These are phyloP conservation scores for Candida saitoana DNA, from an alignment of 805 yeast genomes.

Conservation along the genomic window DNA sequence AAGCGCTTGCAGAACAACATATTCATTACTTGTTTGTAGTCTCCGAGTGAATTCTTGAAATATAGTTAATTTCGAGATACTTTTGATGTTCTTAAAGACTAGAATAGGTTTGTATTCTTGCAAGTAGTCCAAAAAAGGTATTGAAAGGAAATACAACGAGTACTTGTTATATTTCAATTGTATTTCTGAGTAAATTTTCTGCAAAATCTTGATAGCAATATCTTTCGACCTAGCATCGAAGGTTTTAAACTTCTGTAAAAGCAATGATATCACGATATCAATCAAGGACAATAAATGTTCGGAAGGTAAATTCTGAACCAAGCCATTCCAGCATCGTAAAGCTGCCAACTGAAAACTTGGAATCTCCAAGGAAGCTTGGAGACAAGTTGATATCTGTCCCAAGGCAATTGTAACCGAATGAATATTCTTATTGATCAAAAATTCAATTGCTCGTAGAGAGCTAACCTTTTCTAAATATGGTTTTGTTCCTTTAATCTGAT, in stretches of 20 bases:
- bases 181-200: slow-evolving; percentile 27
- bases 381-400: slow-evolving; percentile 82
- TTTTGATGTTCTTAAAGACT: slow-evolving; percentile 25
- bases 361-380: slow-evolving; percentile 73
- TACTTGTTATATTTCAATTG: slow-evolving; percentile 36
- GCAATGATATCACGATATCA: slow-evolving; percentile 69
- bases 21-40: slow-evolving; percentile 57
- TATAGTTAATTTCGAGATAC: slow-evolving; percentile 29
- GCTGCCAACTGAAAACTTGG: slow-evolving; percentile 57
- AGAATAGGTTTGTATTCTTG: slow-evolving; percentile 15
- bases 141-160: slow-evolving; percentile 50
- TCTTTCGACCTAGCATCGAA: slow-evolving; percentile 48
- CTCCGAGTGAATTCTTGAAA: slow-evolving; percentile 53
- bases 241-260: slow-evolving; percentile 60
- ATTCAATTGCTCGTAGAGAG: slow-evolving; percentile 70
- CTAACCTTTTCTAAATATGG: slow-evolving; percentile 69
- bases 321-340: slow-evolving; percentile 61
- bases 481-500: slow-evolving; percentile 65
- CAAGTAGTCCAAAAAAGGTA: slow-evolving; percentile 43
- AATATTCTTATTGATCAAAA: slow-evolving; percentile 55
- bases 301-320: slow-evolving; percentile 55
- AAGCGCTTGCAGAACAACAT: slow-evolving; percentile 70
- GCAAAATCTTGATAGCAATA: slow-evolving; percentile 52
- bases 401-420: slow-evolving; percentile 52
- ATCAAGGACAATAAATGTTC: slow-evolving; percentile 60